phyloP scores from a whole-genome alignment of 1,284 basidiomycete genomes.

The Tilletia setariae region DNA sequence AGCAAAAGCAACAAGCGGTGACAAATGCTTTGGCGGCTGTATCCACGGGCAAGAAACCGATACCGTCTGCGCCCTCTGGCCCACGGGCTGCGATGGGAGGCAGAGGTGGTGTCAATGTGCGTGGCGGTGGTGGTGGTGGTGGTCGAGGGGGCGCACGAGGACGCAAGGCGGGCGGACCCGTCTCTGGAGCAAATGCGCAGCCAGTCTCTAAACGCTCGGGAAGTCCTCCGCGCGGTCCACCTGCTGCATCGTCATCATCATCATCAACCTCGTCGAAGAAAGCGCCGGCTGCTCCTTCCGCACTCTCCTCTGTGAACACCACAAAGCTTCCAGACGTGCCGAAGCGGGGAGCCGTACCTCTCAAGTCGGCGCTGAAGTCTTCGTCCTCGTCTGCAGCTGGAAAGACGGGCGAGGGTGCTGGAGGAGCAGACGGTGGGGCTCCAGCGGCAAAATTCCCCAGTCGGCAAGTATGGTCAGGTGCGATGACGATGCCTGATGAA shows the following conservation, averaged over 20 bases:
- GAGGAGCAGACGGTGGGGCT: too few relatives aligned
- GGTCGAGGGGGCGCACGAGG: too few relatives aligned
- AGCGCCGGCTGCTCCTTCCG: background rate
- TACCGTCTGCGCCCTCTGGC: slow-evolving; percentile 3
- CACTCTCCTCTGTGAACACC: background rate
- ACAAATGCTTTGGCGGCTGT: background rate
- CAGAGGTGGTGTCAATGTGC: too few relatives aligned
- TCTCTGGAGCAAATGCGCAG: too few relatives aligned
- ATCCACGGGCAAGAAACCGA: background rate
- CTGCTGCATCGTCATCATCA: too few relatives aligned
- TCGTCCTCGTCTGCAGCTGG: background rate
- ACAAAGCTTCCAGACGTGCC: background rate
- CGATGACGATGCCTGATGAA: slow-evolving; percentile 49
- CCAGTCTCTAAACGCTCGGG: too few relatives aligned
- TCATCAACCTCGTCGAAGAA: too few relatives aligned
- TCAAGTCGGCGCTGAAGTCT: background rate
- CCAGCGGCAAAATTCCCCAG: slow-evolving; percentile 1
- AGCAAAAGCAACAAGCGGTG: background rate
- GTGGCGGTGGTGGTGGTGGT: too few relatives aligned
- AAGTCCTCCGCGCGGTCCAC: too few relatives aligned
- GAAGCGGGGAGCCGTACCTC: background rate
- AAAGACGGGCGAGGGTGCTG: background rate
- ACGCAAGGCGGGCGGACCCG: too few relatives aligned
- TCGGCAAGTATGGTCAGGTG: slow-evolving; percentile 45
- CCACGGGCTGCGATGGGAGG: background rate